Conservation (phyloP, 106 monocot species). For the Hemerocallis citrina region DNA sequence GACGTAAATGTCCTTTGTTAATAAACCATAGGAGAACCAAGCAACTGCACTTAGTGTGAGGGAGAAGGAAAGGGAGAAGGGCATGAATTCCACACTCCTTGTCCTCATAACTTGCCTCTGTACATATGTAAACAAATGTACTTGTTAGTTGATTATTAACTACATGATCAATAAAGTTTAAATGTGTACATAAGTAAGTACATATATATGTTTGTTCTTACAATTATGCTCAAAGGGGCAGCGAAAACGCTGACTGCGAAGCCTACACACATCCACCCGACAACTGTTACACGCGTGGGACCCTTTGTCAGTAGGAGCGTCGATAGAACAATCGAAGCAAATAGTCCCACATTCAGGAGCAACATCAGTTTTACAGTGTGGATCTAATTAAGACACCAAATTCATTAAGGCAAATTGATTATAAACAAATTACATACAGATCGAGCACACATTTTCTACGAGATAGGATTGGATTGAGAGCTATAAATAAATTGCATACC, state of each 20-base stretch:
- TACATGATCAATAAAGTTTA: background rate
- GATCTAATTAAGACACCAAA: conserved; percentile 14
- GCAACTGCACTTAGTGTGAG: conserved; percentile 31
- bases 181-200: background rate
- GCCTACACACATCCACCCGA: conserved; percentile 32
- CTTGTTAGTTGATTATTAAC: too few species aligned
- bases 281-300: conserved; percentile 6
- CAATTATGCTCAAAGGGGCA: conserved; percentile 41
- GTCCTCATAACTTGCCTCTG: conserved; percentile 35
- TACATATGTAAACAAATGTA: background rate
- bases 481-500: too few species aligned
- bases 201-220: conserved; percentile 1
- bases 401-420: background rate
- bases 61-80: conserved; percentile 27
- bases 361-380: conserved; percentile 16
- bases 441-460: background rate
- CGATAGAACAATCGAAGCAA: conserved; percentile 20
- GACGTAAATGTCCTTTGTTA: conserved; percentile 25
- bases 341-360: conserved; percentile 29
- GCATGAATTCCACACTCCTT: conserved; percentile 45
- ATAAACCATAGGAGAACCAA: conserved; percentile 28
- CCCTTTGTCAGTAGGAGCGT: conserved; percentile 27
- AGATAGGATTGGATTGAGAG: too few species aligned
- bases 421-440: background rate
- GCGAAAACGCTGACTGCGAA: conserved; percentile 38